These are phyloP conservation scores for Fusarium anguioides DNA, from an alignment of 2,329 filamentous ascomycete genomes.

Conservation along the genomic window DNA sequence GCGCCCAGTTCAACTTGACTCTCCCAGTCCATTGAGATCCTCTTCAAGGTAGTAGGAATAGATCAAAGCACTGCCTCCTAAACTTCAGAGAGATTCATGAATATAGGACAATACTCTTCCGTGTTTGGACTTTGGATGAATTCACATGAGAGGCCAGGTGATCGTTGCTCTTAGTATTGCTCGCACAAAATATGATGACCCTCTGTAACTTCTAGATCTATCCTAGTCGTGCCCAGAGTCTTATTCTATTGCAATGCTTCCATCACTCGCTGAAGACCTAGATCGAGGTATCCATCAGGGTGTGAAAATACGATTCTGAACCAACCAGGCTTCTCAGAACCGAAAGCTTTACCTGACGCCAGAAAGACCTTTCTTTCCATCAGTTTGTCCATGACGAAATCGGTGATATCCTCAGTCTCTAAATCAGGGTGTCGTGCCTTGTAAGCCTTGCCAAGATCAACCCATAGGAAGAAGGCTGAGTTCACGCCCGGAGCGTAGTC, in stretches of 20 bases:
- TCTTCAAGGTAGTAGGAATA: too few species aligned
- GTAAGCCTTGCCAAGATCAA: constrained; percentile 56
- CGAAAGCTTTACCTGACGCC: constrained; percentile 52
- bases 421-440: constrained; percentile 19
- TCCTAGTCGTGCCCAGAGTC: background rate
- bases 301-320: constrained; percentile 55
- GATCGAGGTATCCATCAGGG: constrained; percentile 44
- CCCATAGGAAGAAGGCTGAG: constrained; percentile 67
- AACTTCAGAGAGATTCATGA: too few species aligned
- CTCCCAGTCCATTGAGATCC: background rate
- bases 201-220: background rate
- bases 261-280: constrained; percentile 41
- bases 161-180: too few species aligned
- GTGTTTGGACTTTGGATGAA: too few species aligned
- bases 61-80: too few species aligned
- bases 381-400: constrained; percentile 45
- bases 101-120: too few species aligned
- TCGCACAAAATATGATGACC: too few species aligned
- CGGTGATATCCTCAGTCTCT: constrained; percentile 39
- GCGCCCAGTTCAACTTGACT: too few species aligned
- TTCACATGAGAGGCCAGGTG: too few species aligned
- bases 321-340: constrained; percentile 53
- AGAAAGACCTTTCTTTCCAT: constrained; percentile 50
- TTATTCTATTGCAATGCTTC: constrained; percentile 24
- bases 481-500: constrained; percentile 60